Evolutionary conservation across 75 land plant genomes (phyloP), one percentile per base, ranked within the genome.

Genomic region (Larix kaempferi): DNA sequence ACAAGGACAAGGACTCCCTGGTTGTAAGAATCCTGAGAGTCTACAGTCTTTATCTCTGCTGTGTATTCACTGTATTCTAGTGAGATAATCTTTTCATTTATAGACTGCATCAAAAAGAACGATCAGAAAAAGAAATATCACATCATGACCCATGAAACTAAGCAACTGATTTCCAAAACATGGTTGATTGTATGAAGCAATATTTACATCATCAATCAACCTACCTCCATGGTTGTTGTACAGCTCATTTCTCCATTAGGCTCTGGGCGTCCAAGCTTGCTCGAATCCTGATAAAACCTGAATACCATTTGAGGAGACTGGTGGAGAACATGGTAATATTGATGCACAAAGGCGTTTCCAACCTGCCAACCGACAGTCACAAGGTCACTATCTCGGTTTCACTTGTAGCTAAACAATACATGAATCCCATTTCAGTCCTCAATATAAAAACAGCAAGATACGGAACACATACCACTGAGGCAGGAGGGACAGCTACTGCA

Each of bases 31-130:
- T 89, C 89, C 80, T 92, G 96, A 15, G 98, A 85, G 78, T 89
- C 96, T 54, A 93, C 93, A 22, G 95, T 86, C 88, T 86, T 91
- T n/a, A 93, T 88, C 80, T 95, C 96, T 19, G 92, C 94, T n/a
- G 52, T 76, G 44, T 74, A 80, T 2, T 87, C 89, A 26, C 76
- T 52, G 37, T 82, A 80, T 69, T 84, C 91, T 73, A 85, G n/a
- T 1, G 90, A 83, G 57, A 86, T 59, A n/a, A 90, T 84, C 84
- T 88, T 88, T 4, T 85, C 83, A 73, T 89, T 81, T 56, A 91
- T 91, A 52, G 79, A 89, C 91, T 91, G 86, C 62, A 74, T 59
- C 56, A 29, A n/a, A 57, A 19, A 65, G n/a, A 69, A 41, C 49
- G 39, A 69, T 35, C 73, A 69, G 23, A 69, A 65, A 65, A 65